These are phyloP conservation scores for Russula compacta DNA, from an alignment of 768 basidiomycete genomes.

Conservation along the genomic window DNA sequence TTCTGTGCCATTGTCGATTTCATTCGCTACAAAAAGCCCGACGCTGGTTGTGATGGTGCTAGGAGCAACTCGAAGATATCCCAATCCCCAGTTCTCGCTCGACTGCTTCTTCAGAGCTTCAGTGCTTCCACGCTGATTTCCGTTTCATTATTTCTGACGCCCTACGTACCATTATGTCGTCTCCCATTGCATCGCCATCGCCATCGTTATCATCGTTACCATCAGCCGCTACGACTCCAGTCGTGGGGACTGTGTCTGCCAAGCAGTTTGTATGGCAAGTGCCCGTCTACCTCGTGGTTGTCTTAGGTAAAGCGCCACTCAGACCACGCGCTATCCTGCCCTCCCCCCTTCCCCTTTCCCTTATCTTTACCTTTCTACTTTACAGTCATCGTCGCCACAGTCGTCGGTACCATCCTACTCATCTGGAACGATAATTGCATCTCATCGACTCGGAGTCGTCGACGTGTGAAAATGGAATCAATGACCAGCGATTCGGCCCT, in stretches of 20 bases:
- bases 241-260: background rate
- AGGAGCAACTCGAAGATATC: too few relatives aligned
- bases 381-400: conserved; percentile 7
- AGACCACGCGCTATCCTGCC: background rate
- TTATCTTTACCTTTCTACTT: too few relatives aligned
- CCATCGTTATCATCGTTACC: background rate
- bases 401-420: background rate
- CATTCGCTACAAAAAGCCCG: too few relatives aligned
- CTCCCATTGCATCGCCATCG: background rate
- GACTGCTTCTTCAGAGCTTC: too few relatives aligned
- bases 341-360: background rate
- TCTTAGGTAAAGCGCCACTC: background rate
- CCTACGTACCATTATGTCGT: background rate
- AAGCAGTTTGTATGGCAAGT: conserved; percentile 1
- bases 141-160: too few relatives aligned
- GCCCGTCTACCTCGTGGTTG: conserved; percentile 6
- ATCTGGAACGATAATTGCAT: background rate
- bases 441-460: background rate
- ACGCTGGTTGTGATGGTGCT: too few relatives aligned
- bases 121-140: too few relatives aligned
- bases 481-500: background rate
- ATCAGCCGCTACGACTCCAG: background rate
- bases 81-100: too few relatives aligned
- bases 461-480: background rate
- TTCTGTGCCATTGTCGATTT: too few relatives aligned